Base-by-base conservation (phyloP, 805 yeast genomes). In the Scheffersomyces spartinae region DNA sequence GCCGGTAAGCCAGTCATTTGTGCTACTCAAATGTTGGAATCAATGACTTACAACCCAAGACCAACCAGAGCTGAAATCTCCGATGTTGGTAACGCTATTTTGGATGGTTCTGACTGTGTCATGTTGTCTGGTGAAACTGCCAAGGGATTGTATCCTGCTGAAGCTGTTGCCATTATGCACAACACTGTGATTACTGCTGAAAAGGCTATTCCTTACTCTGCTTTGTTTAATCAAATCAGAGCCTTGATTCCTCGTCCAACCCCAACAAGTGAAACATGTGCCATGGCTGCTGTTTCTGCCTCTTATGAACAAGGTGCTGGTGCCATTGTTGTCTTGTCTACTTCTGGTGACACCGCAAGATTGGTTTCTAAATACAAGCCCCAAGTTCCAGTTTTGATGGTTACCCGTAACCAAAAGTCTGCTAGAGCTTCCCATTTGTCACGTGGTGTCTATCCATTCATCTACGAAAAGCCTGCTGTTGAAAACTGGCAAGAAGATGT, bases 51-150 rank as follows among this genome's bases (percentile, higher is more conserved):
- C 68, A 91, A 91, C 80, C 98, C 98, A 61, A 81, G 98, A 66
- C 98, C 98, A 64, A 91, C 98, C 57, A 82, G 98, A 70, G 98
- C 98, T 44, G 98, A 91, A 69, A 98, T 91, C 35, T 79, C 94
- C 30, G 98, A 91, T 61, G 98, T 91, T 39, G 98, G 98, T 67
- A 91, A 91, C 64, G 98, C 98, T 46, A 82, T 91, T 42, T 73
- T 91, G 55, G 98, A 91, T 54, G 98, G 98, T 66, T 96, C 97
- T 50, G 98, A 91, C 70, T 91, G 98, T 81, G 97, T 91, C 56
- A 91, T 91, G 98, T 74, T 91, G 58, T 81, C 94, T 31, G 98
- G 98, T 60, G 98, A 91, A 71, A 91, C 98, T 47, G 98, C 98
- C 52, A 91, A 91, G 77, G 98, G 98, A 71, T 75, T 76, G 72